These are phyloP conservation scores for Taphrina flavorubra DNA, from an alignment of 1,139 yeast genomes.

Conservation along the genomic window DNA sequence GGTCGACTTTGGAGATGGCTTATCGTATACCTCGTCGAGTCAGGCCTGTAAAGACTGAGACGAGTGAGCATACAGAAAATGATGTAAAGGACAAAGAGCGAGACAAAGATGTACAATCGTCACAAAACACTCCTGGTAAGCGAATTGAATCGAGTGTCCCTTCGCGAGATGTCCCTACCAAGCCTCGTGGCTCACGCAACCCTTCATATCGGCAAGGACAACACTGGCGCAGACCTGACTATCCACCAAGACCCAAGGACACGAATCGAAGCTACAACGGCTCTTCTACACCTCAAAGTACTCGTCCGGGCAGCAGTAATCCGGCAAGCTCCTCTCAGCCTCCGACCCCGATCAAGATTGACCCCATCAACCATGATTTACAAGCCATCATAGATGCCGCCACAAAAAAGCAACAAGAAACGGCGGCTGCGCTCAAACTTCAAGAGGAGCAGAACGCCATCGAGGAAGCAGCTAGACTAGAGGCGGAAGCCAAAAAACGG, in stretches of 20 bases:
- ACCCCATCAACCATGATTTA: constrained; percentile 48
- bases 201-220: constrained; percentile 27
- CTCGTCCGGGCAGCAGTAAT: neutral
- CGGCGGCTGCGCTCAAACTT: constrained; percentile 47
- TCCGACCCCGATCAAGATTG: constrained; percentile 37
- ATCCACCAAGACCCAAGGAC: neutral
- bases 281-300: neutral
- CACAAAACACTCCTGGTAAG: neutral
- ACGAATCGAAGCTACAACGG: neutral
- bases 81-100: neutral
- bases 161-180: neutral
- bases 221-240: constrained; percentile 24
- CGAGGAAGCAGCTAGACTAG: constrained; percentile 44
- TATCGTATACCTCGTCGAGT: constrained; percentile 67
- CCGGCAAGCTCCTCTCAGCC: constrained; percentile 13
- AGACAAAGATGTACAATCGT: neutral
- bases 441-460: constrained; percentile 43
- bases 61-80: neutral
- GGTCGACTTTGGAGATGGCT: constrained; percentile 81
- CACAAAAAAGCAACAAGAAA: constrained; percentile 50
- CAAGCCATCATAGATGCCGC: constrained; percentile 57
- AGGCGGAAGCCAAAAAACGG: constrained; percentile 39
- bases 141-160: neutral
- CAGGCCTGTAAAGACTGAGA: constrained; percentile 1
- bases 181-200: constrained; percentile 11